Conservation (phyloP, 345 rosid genomes). For the Eucalyptus globulus region DNA sequence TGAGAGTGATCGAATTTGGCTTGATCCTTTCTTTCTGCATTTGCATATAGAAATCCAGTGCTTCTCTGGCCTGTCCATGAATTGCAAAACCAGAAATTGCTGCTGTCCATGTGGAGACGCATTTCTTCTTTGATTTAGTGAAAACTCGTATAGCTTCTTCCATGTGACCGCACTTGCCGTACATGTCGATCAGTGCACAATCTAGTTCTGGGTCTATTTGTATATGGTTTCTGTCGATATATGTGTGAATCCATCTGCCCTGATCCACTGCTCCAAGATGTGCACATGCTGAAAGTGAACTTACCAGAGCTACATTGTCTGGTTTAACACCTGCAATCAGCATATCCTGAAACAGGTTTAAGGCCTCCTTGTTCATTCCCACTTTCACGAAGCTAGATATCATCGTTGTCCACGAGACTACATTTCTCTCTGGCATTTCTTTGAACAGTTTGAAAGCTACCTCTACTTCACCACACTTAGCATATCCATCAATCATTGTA, state of each 20-base stretch:
- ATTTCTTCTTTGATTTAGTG: slow-evolving; percentile 12
- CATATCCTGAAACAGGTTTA: slow-evolving; percentile 51
- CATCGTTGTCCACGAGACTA: slow-evolving; percentile 58
- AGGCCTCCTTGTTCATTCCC: slow-evolving; percentile 59
- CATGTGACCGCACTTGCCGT: slow-evolving; percentile 58
- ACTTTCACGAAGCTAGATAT: slow-evolving; percentile 45
- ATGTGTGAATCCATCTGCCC: slow-evolving; percentile 74
- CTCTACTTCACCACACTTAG: slow-evolving; percentile 26
- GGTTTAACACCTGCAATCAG: slow-evolving; percentile 44
- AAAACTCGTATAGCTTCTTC: slow-evolving; percentile 43
- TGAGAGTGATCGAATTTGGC: slow-evolving; percentile 56
- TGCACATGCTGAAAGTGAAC: slow-evolving; percentile 58
- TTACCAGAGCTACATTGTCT: slow-evolving; percentile 37
- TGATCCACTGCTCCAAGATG: slow-evolving; percentile 64
- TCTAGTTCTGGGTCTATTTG: slow-evolving; percentile 28
- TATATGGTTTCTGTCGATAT: slow-evolving; percentile 7
- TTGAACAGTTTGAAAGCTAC: slow-evolving; percentile 26
- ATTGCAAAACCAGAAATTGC: slow-evolving; percentile 49
- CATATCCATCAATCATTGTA: slow-evolving; percentile 49
- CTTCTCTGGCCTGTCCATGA: slow-evolving; percentile 59
- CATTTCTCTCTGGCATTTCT: slow-evolving; percentile 28
- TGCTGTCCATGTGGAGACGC: slow-evolving; percentile 54
- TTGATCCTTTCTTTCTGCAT: slow-evolving; percentile 48
- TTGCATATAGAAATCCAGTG: slow-evolving; percentile 26
- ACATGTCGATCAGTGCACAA: slow-evolving; percentile 61